Evolutionary conservation across 1,139 yeast genomes (phyloP).

Genomic region (Wickerhamiella infanticola): DNA sequence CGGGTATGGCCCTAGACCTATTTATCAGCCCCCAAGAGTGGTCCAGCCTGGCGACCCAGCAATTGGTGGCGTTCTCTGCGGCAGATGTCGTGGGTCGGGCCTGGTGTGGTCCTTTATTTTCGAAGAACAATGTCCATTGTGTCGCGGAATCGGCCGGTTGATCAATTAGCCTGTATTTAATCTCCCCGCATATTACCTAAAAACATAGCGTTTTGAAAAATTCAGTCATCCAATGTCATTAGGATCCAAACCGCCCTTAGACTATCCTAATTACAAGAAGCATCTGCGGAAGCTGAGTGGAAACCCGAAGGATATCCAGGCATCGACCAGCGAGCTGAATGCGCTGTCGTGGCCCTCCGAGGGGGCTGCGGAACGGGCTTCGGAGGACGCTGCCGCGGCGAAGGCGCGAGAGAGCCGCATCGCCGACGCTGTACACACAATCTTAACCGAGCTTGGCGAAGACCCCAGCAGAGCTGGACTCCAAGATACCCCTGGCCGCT

Average conservation of each 20-base stretch:
- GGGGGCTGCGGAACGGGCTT: constrained; percentile 71
- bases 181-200: too few species aligned
- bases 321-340: constrained; percentile 10
- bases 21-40: constrained; percentile 26
- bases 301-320: constrained; percentile 10
- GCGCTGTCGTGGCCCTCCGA: constrained; percentile 88
- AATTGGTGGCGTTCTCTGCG: constrained; percentile 67
- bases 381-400: constrained; percentile 47
- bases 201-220: too few species aligned
- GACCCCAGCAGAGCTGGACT: constrained; percentile 81
- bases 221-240: constrained; percentile 1
- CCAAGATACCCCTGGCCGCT: constrained; percentile 86
- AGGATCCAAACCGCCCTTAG: constrained; percentile 16
- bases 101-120: constrained; percentile 23
- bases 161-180: background rate
- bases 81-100: constrained; percentile 64
- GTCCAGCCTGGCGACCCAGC: constrained; percentile 75
- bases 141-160: constrained; percentile 16
- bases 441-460: constrained; percentile 78
- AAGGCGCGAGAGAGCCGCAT: constrained; percentile 52
- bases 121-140: constrained; percentile 13
- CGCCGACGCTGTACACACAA: constrained; percentile 71
- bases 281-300: constrained; percentile 33
- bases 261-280: constrained; percentile 22
- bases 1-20: constrained; percentile 4